These are phyloP conservation scores for Nicotiana sylvestris DNA, from an alignment of 257 asterid species.

Conservation along the genomic window DNA sequence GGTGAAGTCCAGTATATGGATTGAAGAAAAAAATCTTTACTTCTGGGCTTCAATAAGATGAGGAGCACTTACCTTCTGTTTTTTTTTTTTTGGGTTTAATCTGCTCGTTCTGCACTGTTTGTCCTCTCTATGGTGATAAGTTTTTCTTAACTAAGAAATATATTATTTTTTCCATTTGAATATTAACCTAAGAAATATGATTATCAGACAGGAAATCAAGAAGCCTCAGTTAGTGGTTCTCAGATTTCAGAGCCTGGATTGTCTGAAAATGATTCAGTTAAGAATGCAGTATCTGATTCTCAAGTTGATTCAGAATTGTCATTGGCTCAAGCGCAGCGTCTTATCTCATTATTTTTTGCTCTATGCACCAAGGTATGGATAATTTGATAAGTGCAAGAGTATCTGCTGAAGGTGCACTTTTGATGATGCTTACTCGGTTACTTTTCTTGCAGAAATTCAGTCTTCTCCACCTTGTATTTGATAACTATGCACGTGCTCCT, in stretches of 20 bases:
- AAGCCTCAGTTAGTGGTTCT: constrained; percentile 80
- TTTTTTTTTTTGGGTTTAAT: neutral
- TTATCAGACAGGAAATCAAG: constrained; percentile 66
- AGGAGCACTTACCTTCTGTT: neutral
- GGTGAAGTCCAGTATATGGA: neutral
- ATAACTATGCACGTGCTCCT: constrained; percentile 55
- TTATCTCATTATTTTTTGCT: constrained; percentile 76
- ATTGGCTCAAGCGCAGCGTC: constrained; percentile 62
- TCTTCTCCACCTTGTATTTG: constrained; percentile 80
- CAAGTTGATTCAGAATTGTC: constrained; percentile 47
- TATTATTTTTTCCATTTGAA: neutral
- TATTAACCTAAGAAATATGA: neutral
- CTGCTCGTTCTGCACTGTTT: neutral
- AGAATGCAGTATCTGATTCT: constrained; percentile 39
- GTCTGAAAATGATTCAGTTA: constrained; percentile 42
- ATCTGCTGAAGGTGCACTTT: constrained; percentile 1
- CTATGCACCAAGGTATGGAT: constrained; percentile 70
- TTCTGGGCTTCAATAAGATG: neutral
- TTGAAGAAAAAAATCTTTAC: neutral
- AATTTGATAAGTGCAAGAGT: neutral
- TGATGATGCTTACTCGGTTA: neutral
- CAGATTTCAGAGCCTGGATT: constrained; percentile 64
- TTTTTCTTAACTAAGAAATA: neutral
- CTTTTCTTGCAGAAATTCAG: constrained; percentile 61
- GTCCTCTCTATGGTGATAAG: neutral